Base-by-base conservation (phyloP, 2,329 filamentous ascomycete genomes). In the Salinomyces thailandicus region DNA sequence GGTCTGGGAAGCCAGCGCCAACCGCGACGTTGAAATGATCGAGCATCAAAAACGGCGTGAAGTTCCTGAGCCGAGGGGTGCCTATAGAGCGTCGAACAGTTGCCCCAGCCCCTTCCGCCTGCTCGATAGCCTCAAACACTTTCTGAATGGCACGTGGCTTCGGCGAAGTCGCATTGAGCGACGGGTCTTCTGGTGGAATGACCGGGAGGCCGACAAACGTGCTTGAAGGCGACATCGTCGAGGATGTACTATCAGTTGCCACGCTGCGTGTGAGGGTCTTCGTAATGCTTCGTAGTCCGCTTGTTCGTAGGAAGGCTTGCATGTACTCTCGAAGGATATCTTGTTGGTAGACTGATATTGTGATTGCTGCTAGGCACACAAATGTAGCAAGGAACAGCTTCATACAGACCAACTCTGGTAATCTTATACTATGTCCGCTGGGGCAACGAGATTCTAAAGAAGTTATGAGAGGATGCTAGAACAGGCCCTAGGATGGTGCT, bases 21-120 rank as follows among this genome's bases (percentile, higher is more conserved):
- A 79, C 77, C 36, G 75, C 73, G 50, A 91, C 76, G 37, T 71
- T 75, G 67, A 95, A 95, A 66, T 95, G 48, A 58, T 96, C 89
- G 31, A 95, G 81, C 86, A 96, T 94, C 30, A 95, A 71, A 64
- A 96, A 95, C 0, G 89, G 91, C 11, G 79, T 84, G 61, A 96
- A 81, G 67, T 93, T 85, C 54, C 79, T 77, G 15, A 96, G 71
- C 47, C 81, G 72, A 4, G 82, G 72, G 1, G 85, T 93, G 49
- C 89, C 89, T 47, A 96, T 83, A 28, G 83, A 87, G 40, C 89
- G 78, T 45, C 89, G 77, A 11, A 96, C 89, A 44, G 78, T 73
- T 4, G 89, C 89, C 38, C 91, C 89, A 0, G 79, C 85, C 29
- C 89, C 89, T 61, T 96, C 89, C 18, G 83, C 68, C 61, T 93